Base-by-base conservation (phyloP, 257 asterid species). In the Schizonepeta tenuifolia region DNA sequence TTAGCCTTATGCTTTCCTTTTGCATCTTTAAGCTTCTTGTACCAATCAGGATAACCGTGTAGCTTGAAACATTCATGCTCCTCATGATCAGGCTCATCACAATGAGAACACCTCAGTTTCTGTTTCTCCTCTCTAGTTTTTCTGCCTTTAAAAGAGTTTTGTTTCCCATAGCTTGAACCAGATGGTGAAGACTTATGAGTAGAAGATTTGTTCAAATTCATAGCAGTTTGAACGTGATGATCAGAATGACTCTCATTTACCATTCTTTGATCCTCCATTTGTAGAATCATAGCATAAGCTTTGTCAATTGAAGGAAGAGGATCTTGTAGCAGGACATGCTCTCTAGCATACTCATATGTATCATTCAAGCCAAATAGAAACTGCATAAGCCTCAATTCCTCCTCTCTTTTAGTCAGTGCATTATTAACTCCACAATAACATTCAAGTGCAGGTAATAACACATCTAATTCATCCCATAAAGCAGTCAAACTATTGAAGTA, bases 111-210 rank as follows among this genome's bases (percentile, higher is more conserved):
- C 3, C 12, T 21, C 9, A 55, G 4, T 3, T 1, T 55, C 7
- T 7, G 7, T 1, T 4, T 55, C 3, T 21, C 61, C 14, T 55
- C 57, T 7, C 18, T 51, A 0, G 4, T 51, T 2, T 2, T 18
- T 7, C 28, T 51, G 2, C 13, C 13, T 1, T 51, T 20, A 7
- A 17, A 44, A 1, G 2, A 2, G 17, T 13, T 2, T 7, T 49
- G 22, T 1, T 4, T 9, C 0, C 3, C 7, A 0, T 0, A 1
- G 1, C 3, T 3, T 41, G 0, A 1, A 0, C 13, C 13, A 0
- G 0, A 13, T 0, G 1, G 0, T 1, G 0, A 2, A 3, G 38
- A 1, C 2, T 0, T 2, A 18, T 2, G 1, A n/a, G n/a, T n/a
- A n/a, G n/a, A n/a, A 13, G 51, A 3, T 12, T 1, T 46, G 3